Percentiles rank a stretch among this genome's conserved stretches.
Evolutionary conservation across 2,329 filamentous ascomycete species (phyloP).

Genomic region (Neopestalotiopsis sp.): DNA sequence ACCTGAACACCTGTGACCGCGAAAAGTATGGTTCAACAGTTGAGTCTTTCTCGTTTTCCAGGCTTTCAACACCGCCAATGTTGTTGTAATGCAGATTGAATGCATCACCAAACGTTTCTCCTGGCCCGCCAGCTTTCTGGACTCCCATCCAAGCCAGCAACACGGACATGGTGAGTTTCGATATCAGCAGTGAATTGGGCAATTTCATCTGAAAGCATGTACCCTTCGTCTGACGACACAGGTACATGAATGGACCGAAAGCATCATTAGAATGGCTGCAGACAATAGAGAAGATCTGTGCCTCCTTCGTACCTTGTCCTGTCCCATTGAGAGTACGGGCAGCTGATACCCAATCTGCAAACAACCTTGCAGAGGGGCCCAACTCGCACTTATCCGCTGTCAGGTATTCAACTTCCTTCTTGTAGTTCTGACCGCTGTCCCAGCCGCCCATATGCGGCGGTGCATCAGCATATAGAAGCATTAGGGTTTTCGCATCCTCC

Average conservation of each 20-base stretch:
- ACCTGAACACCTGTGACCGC: background rate
- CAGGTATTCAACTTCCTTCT: constrained; percentile 32
- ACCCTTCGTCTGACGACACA: constrained; percentile 47
- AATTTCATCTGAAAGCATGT: constrained; percentile 39
- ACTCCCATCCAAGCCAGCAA: constrained; percentile 40
- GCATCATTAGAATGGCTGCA: constrained; percentile 25
- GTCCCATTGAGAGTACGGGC: constrained; percentile 35
- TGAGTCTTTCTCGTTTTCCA: constrained; percentile 10
- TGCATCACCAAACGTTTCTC: constrained; percentile 16
- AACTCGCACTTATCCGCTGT: constrained; percentile 26
- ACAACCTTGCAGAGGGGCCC: constrained; percentile 38
- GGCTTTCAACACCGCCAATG: background rate
- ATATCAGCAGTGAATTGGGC: constrained; percentile 34
- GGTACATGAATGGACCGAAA: constrained; percentile 43
- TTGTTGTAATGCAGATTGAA: constrained; percentile 19
- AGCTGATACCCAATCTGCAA: constrained; percentile 50
- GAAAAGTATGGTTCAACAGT: background rate
- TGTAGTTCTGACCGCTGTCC: constrained; percentile 33
- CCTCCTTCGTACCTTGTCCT: constrained; percentile 39
- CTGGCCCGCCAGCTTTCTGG: constrained; percentile 19
- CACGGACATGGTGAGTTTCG: constrained; percentile 17
- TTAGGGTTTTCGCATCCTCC: constrained; percentile 51
- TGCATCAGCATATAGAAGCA: constrained; percentile 54
- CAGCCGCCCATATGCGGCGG: constrained; percentile 46
- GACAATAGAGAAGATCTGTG: constrained; percentile 50